These are phyloP conservation scores for Citrus sp. DNA, from an alignment of 345 rosid genomes.

Conservation along the genomic window DNA sequence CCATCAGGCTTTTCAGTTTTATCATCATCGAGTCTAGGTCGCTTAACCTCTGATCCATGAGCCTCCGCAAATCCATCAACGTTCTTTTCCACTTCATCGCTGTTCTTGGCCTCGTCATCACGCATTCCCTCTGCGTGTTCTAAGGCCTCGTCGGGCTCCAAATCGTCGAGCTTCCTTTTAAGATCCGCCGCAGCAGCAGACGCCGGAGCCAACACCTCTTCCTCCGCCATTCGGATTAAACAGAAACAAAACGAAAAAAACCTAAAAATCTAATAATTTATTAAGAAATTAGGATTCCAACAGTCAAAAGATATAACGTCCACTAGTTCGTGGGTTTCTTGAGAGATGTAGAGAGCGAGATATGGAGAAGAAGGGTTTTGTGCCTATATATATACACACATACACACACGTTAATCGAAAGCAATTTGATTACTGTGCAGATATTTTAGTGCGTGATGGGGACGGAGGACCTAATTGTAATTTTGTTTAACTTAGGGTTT, in stretches of 20 bases:
- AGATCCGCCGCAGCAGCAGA: slow-evolving; percentile 44
- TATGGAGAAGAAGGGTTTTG: background rate
- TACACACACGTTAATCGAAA: background rate
- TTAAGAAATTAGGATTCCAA: background rate
- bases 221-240: slow-evolving; percentile 48
- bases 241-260: background rate
- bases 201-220: slow-evolving; percentile 42
- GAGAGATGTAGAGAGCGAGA: background rate
- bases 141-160: slow-evolving; percentile 34
- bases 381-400: background rate
- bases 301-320: too few species aligned
- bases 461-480: too few species aligned
- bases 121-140: slow-evolving; percentile 7
- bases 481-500: background rate
- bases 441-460: background rate
- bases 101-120: background rate
- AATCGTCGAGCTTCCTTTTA: slow-evolving; percentile 70
- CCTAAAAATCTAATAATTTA: background rate
- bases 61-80: slow-evolving; percentile 21
- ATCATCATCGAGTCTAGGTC: slow-evolving; percentile 43
- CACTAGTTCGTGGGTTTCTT: too few species aligned
- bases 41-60: slow-evolving; percentile 34
- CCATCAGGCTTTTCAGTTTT: slow-evolving; percentile 27
- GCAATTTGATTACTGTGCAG: background rate
- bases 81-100: slow-evolving; percentile 15